These are phyloP conservation scores for Elsinoe perseae DNA, from an alignment of 2,329 filamentous ascomycete genomes.

Conservation along the genomic window DNA sequence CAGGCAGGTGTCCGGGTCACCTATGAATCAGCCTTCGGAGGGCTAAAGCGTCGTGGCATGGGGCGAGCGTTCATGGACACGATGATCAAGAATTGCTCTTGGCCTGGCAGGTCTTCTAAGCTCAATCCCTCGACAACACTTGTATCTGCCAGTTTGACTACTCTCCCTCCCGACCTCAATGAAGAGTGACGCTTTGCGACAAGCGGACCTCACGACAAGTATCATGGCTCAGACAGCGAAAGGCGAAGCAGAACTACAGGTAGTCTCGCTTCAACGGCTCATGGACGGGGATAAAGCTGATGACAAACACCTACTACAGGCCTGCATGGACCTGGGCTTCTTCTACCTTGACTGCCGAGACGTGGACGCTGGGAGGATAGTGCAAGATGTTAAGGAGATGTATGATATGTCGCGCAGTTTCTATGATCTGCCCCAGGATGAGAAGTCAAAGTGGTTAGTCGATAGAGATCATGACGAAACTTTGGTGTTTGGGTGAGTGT, in stretches of 20 bases:
- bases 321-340: constrained; percentile 16
- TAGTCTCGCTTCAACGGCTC: background rate
- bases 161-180: no score
- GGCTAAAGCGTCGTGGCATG: no score
- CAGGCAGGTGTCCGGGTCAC: no score
- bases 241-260: background rate
- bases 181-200: no score
- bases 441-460: background rate
- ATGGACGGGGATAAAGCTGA: background rate
- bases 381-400: constrained; percentile 9
- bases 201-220: no score
- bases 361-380: constrained; percentile 1
- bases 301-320: constrained; percentile 13
- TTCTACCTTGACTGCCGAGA: constrained; percentile 19
- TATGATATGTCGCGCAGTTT: background rate
- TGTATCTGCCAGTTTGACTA: no score
- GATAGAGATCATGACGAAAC: background rate
- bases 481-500: background rate
- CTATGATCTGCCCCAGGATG: background rate
- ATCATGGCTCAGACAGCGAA: no score
- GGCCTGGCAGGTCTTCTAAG: no score
- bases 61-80: no score
- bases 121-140: no score
- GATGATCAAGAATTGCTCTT: no score
- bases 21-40: no score